Conservation (phyloP, 805 yeast species). For the Barnettozyma botsteinii region DNA sequence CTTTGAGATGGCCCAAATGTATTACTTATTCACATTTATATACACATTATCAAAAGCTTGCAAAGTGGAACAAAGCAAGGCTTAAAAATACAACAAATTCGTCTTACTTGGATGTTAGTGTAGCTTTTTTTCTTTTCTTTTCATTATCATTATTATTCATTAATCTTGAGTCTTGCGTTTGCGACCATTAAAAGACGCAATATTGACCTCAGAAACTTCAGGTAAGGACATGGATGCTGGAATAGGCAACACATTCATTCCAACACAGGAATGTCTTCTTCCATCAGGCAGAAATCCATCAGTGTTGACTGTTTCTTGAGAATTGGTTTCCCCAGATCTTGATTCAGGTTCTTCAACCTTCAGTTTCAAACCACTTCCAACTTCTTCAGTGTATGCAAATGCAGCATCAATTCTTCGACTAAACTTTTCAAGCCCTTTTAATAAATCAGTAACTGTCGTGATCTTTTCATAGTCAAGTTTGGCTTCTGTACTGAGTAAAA, state of each 20-base stretch:
- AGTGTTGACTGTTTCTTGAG: background rate
- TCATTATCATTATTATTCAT: background rate
- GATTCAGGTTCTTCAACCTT: background rate
- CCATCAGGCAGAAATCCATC: slow-evolving; percentile 5
- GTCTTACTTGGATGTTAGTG: too few relatives aligned
- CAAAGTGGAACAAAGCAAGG: too few relatives aligned
- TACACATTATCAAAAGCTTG: background rate
- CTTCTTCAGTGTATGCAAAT: slow-evolving; percentile 7
- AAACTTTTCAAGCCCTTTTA: slow-evolving; percentile 14
- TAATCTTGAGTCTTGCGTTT: slow-evolving; percentile 10
- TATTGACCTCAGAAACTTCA: slow-evolving; percentile 9
- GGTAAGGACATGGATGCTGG: slow-evolving; percentile 7
- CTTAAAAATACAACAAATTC: background rate
- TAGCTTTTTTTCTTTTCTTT: background rate
- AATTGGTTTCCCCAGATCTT: background rate
- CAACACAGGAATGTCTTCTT: slow-evolving; percentile 8
- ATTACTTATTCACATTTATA: slow-evolving; percentile 1
- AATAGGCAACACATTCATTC: slow-evolving; percentile 2
- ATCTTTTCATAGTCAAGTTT: slow-evolving; percentile 1
- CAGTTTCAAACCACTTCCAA: background rate
- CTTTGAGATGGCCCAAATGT: background rate
- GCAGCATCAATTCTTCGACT: slow-evolving; percentile 12
- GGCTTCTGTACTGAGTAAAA: slow-evolving; percentile 13
- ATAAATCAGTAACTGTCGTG: slow-evolving; percentile 8
- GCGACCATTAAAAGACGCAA: slow-evolving; percentile 6